Percentiles rank a stretch among this genome's conserved stretches.
These are phyloP conservation scores for Exobasidium rhododendri DNA, from an alignment of 1,284 basidiomycete species.

Conservation along the genomic window DNA sequence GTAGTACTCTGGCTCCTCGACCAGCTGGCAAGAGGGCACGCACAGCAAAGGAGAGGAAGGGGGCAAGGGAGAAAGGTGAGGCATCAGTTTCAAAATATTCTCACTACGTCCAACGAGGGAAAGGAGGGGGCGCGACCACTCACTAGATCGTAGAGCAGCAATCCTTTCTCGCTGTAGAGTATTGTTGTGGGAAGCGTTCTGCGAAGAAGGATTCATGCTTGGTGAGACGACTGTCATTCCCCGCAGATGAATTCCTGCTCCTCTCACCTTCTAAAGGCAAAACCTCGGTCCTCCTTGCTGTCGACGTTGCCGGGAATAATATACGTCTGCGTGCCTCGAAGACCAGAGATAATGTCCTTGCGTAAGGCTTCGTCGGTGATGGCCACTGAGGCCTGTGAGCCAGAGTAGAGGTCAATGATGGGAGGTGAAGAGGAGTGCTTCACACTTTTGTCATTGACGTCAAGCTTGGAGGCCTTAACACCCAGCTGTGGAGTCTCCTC, in stretches of 20 bases:
- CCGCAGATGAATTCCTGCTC: too few species aligned
- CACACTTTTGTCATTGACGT: not conserved
- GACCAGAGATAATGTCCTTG: constrained; percentile 31
- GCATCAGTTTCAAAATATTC: too few species aligned
- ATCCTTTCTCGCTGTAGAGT: constrained; percentile 79
- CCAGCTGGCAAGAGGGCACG: too few species aligned
- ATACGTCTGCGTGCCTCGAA: constrained; percentile 24
- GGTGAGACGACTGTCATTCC: too few species aligned
- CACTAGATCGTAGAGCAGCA: constrained; percentile 69
- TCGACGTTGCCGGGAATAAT: constrained; percentile 33
- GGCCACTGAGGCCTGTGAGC: constrained; percentile 26
- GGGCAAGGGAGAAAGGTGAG: too few species aligned
- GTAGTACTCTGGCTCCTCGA: constrained; percentile 77
- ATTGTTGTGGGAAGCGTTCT: constrained; percentile 73
- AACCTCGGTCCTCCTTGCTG: constrained; percentile 29
- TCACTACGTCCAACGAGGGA: too few species aligned
- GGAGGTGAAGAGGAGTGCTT: not conserved
- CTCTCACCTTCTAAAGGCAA: constrained; percentile 18
- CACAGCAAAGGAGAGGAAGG: constrained; percentile 18
- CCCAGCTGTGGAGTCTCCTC: too few species aligned
- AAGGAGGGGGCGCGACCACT: constrained; percentile 11
- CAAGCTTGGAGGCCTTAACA: too few species aligned
- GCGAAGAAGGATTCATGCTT: too few species aligned
- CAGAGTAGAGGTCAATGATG: constrained; percentile 37
- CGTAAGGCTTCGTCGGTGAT: constrained; percentile 30